phyloP scores from a whole-genome alignment of 2,329 filamentous ascomycete genomes.

The Botrytis deweyae region DNA sequence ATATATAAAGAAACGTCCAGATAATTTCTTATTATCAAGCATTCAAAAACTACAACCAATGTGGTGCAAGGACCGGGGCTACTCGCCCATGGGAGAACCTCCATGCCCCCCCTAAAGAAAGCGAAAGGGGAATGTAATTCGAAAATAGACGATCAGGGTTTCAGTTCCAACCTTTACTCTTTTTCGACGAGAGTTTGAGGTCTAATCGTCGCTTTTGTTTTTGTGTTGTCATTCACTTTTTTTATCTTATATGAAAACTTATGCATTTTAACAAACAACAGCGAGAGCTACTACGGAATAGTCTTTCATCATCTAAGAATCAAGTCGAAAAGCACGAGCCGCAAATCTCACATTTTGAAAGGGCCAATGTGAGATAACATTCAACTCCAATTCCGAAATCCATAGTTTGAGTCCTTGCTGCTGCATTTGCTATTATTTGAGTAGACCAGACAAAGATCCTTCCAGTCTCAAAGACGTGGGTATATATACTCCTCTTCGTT shows the following conservation, averaged over 20 bases:
- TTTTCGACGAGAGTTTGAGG: background rate
- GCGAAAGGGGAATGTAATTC: accelerated
- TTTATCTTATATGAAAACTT: background rate
- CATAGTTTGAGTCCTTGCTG: background rate
- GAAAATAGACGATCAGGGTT: background rate
- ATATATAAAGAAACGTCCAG: background rate
- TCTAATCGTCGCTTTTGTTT: background rate
- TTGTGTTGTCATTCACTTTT: background rate
- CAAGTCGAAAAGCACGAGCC: background rate
- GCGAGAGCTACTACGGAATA: background rate
- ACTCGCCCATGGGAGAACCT: background rate
- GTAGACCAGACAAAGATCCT: background rate
- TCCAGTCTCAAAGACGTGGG: accelerated
- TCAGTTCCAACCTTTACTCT: accelerated
- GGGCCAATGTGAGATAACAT: background rate
- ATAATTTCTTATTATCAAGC: background rate
- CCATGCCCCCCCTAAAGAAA: background rate
- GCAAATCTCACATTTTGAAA: too few species aligned
- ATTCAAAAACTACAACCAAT: background rate
- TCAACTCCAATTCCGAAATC: background rate
- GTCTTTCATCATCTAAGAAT: background rate
- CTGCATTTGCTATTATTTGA: background rate
- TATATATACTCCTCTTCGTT: background rate
- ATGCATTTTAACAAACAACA: background rate
- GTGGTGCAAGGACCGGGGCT: background rate